A percentile compares a stretch with the other conserved stretches of the same genome.
Evolutionary conservation across 306 rosid genomes (phyloP).

Genomic region (Bauhinia variegata): DNA sequence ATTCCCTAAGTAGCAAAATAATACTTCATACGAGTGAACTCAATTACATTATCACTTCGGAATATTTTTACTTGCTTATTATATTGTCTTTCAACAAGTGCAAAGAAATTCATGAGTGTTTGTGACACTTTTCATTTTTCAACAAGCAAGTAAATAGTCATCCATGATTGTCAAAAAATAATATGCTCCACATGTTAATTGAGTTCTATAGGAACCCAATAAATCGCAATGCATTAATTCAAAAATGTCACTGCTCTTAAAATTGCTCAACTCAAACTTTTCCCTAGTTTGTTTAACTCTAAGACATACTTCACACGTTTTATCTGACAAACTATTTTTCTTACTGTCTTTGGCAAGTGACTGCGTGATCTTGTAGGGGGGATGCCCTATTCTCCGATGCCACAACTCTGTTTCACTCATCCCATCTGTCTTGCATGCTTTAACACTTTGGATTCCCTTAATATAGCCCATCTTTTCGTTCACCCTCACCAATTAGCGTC

Average conservation of each 20-base stretch:
- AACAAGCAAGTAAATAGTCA: neutral
- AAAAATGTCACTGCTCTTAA: neutral
- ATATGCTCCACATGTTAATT: neutral
- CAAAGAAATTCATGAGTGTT: neutral
- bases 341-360: neutral
- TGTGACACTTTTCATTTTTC: neutral
- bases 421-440: neutral
- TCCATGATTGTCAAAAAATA: conserved; percentile 16
- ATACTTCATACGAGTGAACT: neutral
- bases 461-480: neutral
- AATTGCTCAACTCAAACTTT: neutral
- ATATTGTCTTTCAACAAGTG: neutral
- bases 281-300: neutral
- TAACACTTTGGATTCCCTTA: neutral
- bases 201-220: neutral
- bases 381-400: neutral
- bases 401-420: neutral
- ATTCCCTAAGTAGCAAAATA: neutral
- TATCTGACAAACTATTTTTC: neutral
- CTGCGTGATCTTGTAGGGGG: neutral
- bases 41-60: neutral
- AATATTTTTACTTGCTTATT: neutral
- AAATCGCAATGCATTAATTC: conserved; percentile 6
- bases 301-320: neutral
- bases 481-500: no score